Percentiles rank a stretch among this genome's conserved stretches.
These are phyloP conservation scores for Aspergillus ellipticus DNA, from an alignment of 495 filamentous ascomycete genomes.

Conservation along the genomic window DNA sequence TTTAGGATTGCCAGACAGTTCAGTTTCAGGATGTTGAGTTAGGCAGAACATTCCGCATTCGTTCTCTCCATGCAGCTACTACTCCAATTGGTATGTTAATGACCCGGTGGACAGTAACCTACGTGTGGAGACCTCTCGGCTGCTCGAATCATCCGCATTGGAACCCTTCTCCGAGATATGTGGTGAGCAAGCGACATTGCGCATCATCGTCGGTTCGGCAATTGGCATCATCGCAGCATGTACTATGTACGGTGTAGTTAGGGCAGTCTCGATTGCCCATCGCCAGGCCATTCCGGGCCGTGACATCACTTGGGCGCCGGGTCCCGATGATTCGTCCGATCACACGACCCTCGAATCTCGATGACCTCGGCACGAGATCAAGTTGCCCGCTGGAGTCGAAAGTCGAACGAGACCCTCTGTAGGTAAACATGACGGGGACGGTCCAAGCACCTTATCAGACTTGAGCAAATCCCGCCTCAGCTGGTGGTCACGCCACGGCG, in stretches of 20 bases:
- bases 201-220: neutral
- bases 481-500: too few species aligned
- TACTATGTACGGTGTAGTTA: neutral
- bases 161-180: neutral
- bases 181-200: neutral
- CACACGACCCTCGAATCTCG: neutral
- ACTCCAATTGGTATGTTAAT: neutral
- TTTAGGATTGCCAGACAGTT: neutral
- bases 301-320: neutral
- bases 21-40: neutral
- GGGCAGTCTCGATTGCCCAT: neutral
- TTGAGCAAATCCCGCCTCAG: too few species aligned
- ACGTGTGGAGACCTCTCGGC: neutral
- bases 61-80: neutral
- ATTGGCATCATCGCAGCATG: neutral
- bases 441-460: too few species aligned
- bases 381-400: neutral
- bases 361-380: neutral
- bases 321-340: neutral
- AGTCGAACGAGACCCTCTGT: neutral
- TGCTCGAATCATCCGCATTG: neutral
- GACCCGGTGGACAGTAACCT: neutral
- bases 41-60: neutral
- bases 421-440: neutral
- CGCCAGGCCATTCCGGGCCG: neutral